Percentiles rank a stretch among this genome's conserved stretches.
Evolutionary conservation across 1,284 basidiomycete genomes (phyloP).

Genomic region (Somion occarium): DNA sequence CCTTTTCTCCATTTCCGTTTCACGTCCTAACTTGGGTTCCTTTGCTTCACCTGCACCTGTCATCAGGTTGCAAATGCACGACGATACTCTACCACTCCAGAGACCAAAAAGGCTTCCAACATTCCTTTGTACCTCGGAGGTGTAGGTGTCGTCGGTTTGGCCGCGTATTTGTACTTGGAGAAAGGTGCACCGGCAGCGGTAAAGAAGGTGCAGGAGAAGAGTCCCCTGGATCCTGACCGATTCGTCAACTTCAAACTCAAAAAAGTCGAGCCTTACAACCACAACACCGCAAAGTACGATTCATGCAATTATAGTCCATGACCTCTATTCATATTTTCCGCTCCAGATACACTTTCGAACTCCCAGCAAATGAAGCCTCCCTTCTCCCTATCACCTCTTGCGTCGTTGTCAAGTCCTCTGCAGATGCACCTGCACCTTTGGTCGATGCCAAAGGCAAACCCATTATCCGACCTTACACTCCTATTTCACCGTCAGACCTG

Average conservation of each 20-base stretch:
- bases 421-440: conserved; percentile 49
- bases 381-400: conserved; percentile 75
- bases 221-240: conserved; percentile 67
- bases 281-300: conserved; percentile 49
- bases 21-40: too few species aligned
- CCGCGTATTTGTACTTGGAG: conserved; percentile 45
- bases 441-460: conserved; percentile 85
- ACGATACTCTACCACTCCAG: conserved; percentile 38
- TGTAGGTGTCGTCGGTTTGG: conserved; percentile 45
- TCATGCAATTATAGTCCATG: conserved; percentile 4
- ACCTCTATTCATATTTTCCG: neutral
- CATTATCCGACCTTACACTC: conserved; percentile 86
- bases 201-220: conserved; percentile 43
- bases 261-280: conserved; percentile 80
- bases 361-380: conserved; percentile 79
- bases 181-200: conserved; percentile 19
- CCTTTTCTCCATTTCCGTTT: neutral
- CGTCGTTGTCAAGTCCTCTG: conserved; percentile 53
- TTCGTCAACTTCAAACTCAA: conserved; percentile 82
- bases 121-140: conserved; percentile 45
- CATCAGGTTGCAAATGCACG: conserved; percentile 22
- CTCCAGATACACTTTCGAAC: conserved; percentile 76
- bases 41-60: neutral
- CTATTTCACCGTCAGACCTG: conserved; percentile 68
- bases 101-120: conserved; percentile 43